phyloP scores from a whole-genome alignment of 1,139 yeast genomes.

The Yamadazyma jaroonii region DNA sequence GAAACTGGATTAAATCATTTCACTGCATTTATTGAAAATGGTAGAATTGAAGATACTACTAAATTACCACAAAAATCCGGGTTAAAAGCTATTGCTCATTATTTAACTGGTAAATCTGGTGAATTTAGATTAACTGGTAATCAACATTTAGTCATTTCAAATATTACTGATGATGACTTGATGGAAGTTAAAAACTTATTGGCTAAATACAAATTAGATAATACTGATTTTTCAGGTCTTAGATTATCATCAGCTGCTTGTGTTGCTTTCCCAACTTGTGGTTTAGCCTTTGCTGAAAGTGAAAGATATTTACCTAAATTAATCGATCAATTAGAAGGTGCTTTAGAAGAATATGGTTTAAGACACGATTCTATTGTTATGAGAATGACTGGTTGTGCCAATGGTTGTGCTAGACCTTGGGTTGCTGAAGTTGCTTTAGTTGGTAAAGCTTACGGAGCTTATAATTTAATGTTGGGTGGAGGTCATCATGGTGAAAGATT shows the following conservation, averaged over 20 bases:
- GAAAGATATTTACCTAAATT: conserved; percentile 91
- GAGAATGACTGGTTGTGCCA: conserved; percentile 99
- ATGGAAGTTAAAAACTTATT: conserved; percentile 60
- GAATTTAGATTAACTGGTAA: conserved; percentile 94
- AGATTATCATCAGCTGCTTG: conserved; percentile 93
- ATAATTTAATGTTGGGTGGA: conserved; percentile 94
- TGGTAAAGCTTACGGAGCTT: conserved; percentile 93
- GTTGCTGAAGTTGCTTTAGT: conserved; percentile 93
- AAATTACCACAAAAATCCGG: conserved; percentile 91
- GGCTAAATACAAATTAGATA: conserved; percentile 77
- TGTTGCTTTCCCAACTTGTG: conserved; percentile 99
- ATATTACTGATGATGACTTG: conserved; percentile 67
- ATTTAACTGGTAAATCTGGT: conserved; percentile 59
- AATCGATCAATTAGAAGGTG: conserved; percentile 74
- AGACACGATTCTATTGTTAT: conserved; percentile 93
- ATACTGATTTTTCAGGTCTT: conserved; percentile 77
- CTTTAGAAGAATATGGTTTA: conserved; percentile 87
- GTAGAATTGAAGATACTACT: conserved; percentile 92
- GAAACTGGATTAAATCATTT: conserved; percentile 85
- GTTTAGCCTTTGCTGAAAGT: conserved; percentile 97
- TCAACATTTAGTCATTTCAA: conserved; percentile 83
- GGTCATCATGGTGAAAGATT: conserved; percentile 93
- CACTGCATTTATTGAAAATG: conserved; percentile 93
- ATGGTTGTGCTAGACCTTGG: conserved; percentile 99
- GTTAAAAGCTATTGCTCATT: conserved; percentile 71